Conservation (phyloP, 2,329 filamentous ascomycete genomes). For the Aspergillus cejpii region DNA sequence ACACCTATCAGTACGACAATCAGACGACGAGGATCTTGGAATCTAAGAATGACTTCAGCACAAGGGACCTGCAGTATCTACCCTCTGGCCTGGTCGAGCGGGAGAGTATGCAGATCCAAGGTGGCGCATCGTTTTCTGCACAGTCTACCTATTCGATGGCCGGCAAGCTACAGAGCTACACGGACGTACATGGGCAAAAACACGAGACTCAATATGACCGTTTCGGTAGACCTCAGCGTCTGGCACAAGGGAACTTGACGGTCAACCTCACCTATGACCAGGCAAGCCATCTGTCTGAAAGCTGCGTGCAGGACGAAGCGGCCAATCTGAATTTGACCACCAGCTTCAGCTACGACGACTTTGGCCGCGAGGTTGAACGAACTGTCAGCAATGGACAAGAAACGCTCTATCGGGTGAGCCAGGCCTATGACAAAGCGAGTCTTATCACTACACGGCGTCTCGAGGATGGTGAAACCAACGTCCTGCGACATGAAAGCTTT, state of each 20-base stretch:
- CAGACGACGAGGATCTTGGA: not conserved
- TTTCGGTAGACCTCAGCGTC: not conserved
- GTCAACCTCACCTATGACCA: not conserved
- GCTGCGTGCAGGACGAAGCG: not conserved
- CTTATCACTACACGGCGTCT: not conserved
- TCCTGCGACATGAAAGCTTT: not conserved
- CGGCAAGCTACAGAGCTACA: slow-evolving; percentile 6
- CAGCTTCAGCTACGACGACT: slow-evolving; percentile 1
- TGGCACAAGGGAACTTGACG: not conserved
- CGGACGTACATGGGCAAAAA: slow-evolving; percentile 7
- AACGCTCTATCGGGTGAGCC: not conserved
- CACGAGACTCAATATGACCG: slow-evolving; percentile 3
- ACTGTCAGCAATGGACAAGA: not conserved
- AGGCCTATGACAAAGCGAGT: not conserved
- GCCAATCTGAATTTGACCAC: not conserved
- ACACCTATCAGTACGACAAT: slow-evolving; percentile 1
- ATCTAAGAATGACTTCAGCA: not conserved
- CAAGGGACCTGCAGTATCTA: not conserved
- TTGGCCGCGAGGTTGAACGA: slow-evolving; percentile 1
- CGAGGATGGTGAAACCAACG: not conserved
- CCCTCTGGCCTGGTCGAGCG: not conserved
- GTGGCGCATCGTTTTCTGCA: not conserved
- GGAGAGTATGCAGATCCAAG: not conserved
- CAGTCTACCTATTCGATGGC: slow-evolving; percentile 5
- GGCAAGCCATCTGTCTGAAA: not conserved